These are phyloP conservation scores for Colletotrichum sp. DNA, from an alignment of 2,329 filamentous ascomycete genomes.

Conservation along the genomic window DNA sequence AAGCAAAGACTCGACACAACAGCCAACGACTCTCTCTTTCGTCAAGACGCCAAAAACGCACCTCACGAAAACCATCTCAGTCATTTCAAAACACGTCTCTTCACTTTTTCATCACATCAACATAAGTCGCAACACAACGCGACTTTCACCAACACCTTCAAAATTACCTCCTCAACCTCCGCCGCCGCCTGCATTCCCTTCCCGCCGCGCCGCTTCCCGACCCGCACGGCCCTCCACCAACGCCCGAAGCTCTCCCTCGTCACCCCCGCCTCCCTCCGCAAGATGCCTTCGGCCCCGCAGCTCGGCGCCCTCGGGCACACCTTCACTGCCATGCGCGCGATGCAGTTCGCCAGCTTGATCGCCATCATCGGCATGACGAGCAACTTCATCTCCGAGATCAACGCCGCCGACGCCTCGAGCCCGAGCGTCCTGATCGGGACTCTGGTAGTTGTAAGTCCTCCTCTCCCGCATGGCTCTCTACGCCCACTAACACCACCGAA, in stretches of 20 bases:
- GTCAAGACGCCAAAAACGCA: neutral
- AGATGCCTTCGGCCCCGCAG: constrained; percentile 54
- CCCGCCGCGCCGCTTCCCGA: constrained; percentile 46
- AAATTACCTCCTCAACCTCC: constrained; percentile 26
- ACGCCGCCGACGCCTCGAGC: constrained; percentile 66
- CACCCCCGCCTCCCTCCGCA: constrained; percentile 35
- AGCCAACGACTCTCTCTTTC: neutral
- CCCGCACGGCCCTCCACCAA: constrained; percentile 38
- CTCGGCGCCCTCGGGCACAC: constrained; percentile 78
- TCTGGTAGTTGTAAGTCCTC: constrained; percentile 80
- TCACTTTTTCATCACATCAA: neutral
- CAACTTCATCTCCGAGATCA: constrained; percentile 83
- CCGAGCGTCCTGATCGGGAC: constrained; percentile 79
- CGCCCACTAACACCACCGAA: constrained; percentile 19
- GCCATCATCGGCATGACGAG: constrained; percentile 80
- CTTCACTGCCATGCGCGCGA: constrained; percentile 74
- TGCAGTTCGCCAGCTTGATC: constrained; percentile 76
- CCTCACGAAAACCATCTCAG: neutral
- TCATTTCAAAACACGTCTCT: neutral
- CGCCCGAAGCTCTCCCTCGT: constrained; percentile 48
- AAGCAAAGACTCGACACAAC: neutral
- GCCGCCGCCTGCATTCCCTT: constrained; percentile 35
- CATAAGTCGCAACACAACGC: neutral
- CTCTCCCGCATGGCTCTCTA: too few relatives aligned
- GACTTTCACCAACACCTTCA: constrained; percentile 1